phyloP scores from a whole-genome alignment of 495 filamentous ascomycete species.

The Neohortaea acidophila region DNA sequence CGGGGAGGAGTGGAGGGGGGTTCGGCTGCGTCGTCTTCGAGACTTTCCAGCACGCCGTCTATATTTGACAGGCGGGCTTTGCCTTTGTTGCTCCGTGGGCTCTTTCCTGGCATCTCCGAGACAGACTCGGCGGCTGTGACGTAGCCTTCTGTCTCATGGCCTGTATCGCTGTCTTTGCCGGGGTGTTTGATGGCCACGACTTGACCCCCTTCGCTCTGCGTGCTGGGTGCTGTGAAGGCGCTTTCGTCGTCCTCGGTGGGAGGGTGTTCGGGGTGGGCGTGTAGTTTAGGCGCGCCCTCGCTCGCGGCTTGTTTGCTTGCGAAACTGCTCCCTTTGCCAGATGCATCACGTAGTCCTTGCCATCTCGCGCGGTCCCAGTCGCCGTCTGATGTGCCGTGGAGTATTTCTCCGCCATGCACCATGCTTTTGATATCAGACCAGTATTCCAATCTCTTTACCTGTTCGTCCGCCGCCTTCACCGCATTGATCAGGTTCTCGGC shows the following conservation, averaged over 20 bases:
- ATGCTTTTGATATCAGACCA: slow-evolving; percentile 60
- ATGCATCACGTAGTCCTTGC: not conserved
- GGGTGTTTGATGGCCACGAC: no score
- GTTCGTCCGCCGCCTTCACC: slow-evolving; percentile 47
- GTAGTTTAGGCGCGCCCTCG: slow-evolving; percentile 5
- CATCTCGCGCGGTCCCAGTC: slow-evolving; percentile 1
- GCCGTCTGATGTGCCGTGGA: not conserved
- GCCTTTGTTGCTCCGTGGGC: not conserved
- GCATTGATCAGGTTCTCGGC: slow-evolving; percentile 40
- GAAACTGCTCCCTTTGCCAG: not conserved
- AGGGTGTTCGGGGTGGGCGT: slow-evolving; percentile 11
- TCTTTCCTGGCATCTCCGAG: not conserved
- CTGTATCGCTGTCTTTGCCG: not conserved
- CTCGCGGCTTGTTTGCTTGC: slow-evolving; percentile 6
- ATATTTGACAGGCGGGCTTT: slow-evolving; percentile 3
- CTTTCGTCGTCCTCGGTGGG: not conserved
- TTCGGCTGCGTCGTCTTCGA: not conserved
- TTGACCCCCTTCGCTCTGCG: no score
- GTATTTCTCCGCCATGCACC: slow-evolving; percentile 37
- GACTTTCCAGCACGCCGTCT: not conserved
- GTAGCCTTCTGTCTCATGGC: slow-evolving; percentile 1
- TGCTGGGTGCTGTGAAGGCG: not conserved
- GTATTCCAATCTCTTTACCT: slow-evolving; percentile 52
- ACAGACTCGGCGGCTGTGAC: slow-evolving; percentile 9
- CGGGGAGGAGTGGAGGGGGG: not conserved